Evolutionary conservation across 257 asterid genomes (phyloP), one percentile per base, ranked within the genome.

Genomic region (Nicotiana attenuata): DNA sequence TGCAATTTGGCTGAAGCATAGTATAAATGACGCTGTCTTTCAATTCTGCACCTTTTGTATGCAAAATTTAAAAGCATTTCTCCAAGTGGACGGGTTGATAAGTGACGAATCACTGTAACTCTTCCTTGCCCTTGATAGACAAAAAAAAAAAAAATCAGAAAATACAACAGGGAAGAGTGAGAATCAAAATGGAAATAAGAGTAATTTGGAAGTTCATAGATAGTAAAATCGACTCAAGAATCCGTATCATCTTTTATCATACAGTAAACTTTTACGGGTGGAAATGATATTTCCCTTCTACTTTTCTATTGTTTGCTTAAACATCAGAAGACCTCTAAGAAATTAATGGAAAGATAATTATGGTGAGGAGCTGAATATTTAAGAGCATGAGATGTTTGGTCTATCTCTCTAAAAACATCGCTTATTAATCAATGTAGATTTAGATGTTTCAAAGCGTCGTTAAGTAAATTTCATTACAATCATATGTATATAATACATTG

Each of bases 301-400:
- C 5, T 20, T 69, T 69, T 41, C 45, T 41, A 41, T 41, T 41
- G n/a, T 13, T 69, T 69, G 35, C 59, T 71, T 71, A 56, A 69
- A 41, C 33, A 16, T 71, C 20, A 71, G 78, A 20, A 45, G 22
- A 20, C 78, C 20, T 45, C 59, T 41, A 71, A 6, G 31, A 38
- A 41, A 41, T 45, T 38, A 41, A 68, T 60, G 61, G 85, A 19
- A 66, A 66, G 10, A 69, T 83, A 57, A 71, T 45, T 71, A 41
- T 41, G 3, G 20, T 22, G 60, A 20, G 38, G 38, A 14, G 35
- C 78, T 20, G 60, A 45, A 45, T 11, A 71, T 22, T 20, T 71
- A 33, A 71, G 59, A 45, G 78, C 78, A 22, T 14, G 26, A 3
- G 24, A 22, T 13, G 35, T 45, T 26, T n/a, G 78, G 13, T 45